Evolutionary conservation across 2,329 filamentous ascomycete species (phyloP).

Genomic region (Drechslerella dactyloides): DNA sequence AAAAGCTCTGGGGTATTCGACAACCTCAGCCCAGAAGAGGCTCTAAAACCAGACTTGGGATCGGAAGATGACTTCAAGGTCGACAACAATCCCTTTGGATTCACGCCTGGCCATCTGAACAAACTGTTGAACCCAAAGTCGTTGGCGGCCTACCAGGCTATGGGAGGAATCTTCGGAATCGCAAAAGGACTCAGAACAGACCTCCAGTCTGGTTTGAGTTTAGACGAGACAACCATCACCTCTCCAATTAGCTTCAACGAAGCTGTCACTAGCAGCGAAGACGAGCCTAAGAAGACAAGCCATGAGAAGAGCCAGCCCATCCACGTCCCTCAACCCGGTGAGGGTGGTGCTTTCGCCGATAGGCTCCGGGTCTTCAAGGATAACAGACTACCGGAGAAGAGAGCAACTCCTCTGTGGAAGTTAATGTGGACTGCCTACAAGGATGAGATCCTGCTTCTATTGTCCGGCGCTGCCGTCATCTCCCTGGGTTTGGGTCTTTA

Average conservation of each 20-base stretch:
- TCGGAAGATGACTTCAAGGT: constrained; percentile 64
- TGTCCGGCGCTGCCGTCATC: constrained; percentile 72
- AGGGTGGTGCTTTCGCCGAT: constrained; percentile 59
- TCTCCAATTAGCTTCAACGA: constrained; percentile 63
- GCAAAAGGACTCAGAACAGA: constrained; percentile 64
- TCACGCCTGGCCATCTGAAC: constrained; percentile 64
- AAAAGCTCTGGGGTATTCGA: constrained; percentile 44
- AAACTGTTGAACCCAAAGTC: constrained; percentile 64
- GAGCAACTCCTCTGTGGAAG: constrained; percentile 67
- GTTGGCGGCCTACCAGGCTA: constrained; percentile 61
- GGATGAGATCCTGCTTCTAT: constrained; percentile 74
- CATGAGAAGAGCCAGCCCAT: constrained; percentile 30
- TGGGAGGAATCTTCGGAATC: constrained; percentile 65
- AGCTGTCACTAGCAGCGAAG: constrained; percentile 57
- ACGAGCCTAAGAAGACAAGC: constrained; percentile 53
- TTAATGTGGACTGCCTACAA: constrained; percentile 74
- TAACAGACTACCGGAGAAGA: constrained; percentile 70
- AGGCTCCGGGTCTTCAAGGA: constrained; percentile 67
- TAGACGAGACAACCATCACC: constrained; percentile 62
- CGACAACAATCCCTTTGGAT: constrained; percentile 64
- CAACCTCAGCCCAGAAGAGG: constrained; percentile 58
- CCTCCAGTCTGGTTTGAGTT: constrained; percentile 61
- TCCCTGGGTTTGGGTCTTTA: constrained; percentile 75
- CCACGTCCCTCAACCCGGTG: constrained; percentile 29
- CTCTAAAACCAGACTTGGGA: constrained; percentile 63